phyloP scores from a whole-genome alignment of 1,284 basidiomycete species.

The Albatrellus sp. region DNA sequence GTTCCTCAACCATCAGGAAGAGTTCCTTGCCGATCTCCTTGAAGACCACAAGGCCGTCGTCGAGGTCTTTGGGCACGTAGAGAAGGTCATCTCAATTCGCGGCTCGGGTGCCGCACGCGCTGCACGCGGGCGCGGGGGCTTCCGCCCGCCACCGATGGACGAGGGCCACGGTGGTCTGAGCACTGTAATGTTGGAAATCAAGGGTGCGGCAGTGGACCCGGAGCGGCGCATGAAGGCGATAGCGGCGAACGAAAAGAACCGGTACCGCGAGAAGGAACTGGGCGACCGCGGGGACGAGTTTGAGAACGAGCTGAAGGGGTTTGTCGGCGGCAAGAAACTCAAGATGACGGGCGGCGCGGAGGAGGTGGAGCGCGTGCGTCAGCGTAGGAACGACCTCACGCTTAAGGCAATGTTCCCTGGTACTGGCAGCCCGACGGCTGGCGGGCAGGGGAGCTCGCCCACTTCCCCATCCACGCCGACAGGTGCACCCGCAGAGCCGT shows the following conservation, averaged over 20 bases:
- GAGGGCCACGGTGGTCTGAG: slow-evolving; percentile 52
- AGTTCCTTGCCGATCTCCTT: slow-evolving; percentile 77
- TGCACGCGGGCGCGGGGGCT: slow-evolving; percentile 33
- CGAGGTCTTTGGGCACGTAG: slow-evolving; percentile 79
- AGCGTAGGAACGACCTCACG: slow-evolving; percentile 72
- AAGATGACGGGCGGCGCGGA: slow-evolving; percentile 93
- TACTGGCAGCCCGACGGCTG: background rate
- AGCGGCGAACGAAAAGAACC: slow-evolving; percentile 68
- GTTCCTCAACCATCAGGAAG: slow-evolving; percentile 85
- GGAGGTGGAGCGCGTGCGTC: slow-evolving; percentile 77
- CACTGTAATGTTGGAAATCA: slow-evolving; percentile 80
- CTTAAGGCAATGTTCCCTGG: slow-evolving; percentile 76
- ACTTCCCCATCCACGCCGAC: too few species aligned
- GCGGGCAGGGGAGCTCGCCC: background rate
- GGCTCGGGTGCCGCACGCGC: slow-evolving; percentile 29
- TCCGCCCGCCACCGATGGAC: slow-evolving; percentile 41
- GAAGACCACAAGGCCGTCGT: slow-evolving; percentile 85
- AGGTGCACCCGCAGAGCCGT: too few species aligned
- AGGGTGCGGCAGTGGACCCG: slow-evolving; percentile 71
- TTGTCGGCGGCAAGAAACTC: slow-evolving; percentile 75
- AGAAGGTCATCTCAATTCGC: slow-evolving; percentile 77
- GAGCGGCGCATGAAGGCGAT: slow-evolving; percentile 82
- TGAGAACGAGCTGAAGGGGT: slow-evolving; percentile 69
- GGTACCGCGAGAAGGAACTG: slow-evolving; percentile 53
- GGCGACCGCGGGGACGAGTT: slow-evolving; percentile 66